Percentiles rank a stretch among this genome's conserved stretches.
Evolutionary conservation across 495 filamentous ascomycete species (phyloP).

Genomic region (Corynascus novoguineensis): DNA sequence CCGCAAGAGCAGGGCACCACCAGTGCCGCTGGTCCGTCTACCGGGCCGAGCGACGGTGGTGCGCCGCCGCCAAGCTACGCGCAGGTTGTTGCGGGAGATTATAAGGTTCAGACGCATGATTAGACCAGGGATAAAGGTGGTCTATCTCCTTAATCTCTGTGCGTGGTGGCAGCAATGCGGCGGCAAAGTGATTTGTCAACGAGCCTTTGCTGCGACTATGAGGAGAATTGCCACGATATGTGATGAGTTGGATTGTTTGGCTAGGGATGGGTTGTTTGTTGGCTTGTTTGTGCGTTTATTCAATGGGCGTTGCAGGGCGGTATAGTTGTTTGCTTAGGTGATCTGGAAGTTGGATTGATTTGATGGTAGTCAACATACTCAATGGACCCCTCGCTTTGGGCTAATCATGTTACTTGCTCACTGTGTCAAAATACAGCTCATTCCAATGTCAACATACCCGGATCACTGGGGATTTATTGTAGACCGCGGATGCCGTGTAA

Average conservation of each 20-base stretch:
- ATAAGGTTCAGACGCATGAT: slow-evolving; percentile 76
- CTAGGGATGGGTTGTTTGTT: neutral
- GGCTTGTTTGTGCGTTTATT: neutral
- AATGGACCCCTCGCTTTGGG: too few relatives aligned
- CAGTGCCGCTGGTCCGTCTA: slow-evolving; percentile 17
- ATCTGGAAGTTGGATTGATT: too few relatives aligned
- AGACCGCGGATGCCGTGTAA: too few relatives aligned
- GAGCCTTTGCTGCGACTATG: neutral
- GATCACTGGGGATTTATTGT: too few relatives aligned
- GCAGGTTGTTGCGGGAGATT: slow-evolving; percentile 78
- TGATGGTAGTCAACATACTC: too few relatives aligned
- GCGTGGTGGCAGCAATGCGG: neutral
- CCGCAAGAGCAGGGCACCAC: slow-evolving; percentile 36
- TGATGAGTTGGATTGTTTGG: neutral
- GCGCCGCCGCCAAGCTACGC: slow-evolving; percentile 66
- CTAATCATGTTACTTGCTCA: too few relatives aligned
- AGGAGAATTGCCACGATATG: too few relatives aligned
- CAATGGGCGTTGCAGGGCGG: neutral
- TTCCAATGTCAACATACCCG: too few relatives aligned
- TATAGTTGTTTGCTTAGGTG: too few relatives aligned
- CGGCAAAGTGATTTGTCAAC: neutral
- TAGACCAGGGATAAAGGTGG: slow-evolving; percentile 34
- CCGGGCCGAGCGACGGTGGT: slow-evolving; percentile 24
- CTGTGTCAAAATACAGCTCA: too few relatives aligned
- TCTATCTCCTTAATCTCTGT: neutral